Evolutionary conservation across 257 asterid species (phyloP).

Genomic region (Nyctanthes arbortristis): DNA sequence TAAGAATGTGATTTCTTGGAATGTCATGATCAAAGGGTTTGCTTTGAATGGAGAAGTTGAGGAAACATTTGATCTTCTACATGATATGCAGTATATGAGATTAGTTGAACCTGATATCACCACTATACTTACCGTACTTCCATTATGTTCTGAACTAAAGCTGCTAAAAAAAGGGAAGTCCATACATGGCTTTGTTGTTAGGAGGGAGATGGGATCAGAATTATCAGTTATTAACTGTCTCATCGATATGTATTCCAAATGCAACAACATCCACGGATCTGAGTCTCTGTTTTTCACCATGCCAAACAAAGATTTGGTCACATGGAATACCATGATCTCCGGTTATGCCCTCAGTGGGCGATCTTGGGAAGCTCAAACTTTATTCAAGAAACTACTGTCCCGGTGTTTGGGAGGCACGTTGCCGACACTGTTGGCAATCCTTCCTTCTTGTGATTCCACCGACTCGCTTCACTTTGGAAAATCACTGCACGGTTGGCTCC

Average conservation of each 20-base stretch:
- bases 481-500: slow-evolving; percentile 60
- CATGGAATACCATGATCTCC: slow-evolving; percentile 73
- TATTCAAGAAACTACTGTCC: slow-evolving; percentile 50
- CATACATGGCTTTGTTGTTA: slow-evolving; percentile 50
- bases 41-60: slow-evolving; percentile 33
- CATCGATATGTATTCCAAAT: slow-evolving; percentile 58
- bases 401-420: slow-evolving; percentile 38
- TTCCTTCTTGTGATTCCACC: slow-evolving; percentile 57
- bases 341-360: slow-evolving; percentile 57
- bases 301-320: slow-evolving; percentile 54
- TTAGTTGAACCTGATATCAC: slow-evolving; percentile 46
- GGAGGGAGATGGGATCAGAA: slow-evolving; percentile 49
- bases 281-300: slow-evolving; percentile 41
- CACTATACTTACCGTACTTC: slow-evolving; percentile 46
- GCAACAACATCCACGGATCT: slow-evolving; percentile 37
- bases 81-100: slow-evolving; percentile 53
- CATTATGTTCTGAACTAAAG: slow-evolving; percentile 52
- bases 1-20: slow-evolving; percentile 67
- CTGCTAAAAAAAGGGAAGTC: slow-evolving; percentile 57
- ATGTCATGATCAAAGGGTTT: slow-evolving; percentile 64
- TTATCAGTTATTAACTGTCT: slow-evolving; percentile 50
- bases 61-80: slow-evolving; percentile 46
- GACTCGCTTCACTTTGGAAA: slow-evolving; percentile 48
- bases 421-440: slow-evolving; percentile 58
- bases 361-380: slow-evolving; percentile 43